Percentiles rank a stretch among this genome's conserved stretches.
Conservation (phyloP, 495 filamentous ascomycete species). For the Penicillium mononematosum region DNA sequence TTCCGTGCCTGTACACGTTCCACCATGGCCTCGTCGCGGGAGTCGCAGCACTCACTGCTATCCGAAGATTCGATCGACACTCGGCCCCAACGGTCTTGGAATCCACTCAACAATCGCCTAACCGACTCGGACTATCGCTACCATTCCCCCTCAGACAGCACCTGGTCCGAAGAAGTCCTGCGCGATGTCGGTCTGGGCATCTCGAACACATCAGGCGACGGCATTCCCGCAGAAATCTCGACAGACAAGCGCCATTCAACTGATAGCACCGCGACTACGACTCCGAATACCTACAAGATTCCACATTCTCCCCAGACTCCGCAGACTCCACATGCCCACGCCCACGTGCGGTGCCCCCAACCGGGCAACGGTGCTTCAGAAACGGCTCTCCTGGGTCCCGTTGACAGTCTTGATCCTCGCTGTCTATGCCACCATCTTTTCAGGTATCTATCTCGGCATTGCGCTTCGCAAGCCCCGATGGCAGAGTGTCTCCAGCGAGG, state of each 20-base stretch:
- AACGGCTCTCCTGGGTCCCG: constrained; percentile 56
- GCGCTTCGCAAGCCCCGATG: constrained; percentile 61
- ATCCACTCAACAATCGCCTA: constrained; percentile 22
- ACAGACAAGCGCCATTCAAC: constrained; percentile 12
- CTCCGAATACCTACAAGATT: constrained; percentile 10
- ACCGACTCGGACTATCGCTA: constrained; percentile 16
- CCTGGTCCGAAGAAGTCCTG: constrained; percentile 23
- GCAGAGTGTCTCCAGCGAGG: constrained; percentile 46
- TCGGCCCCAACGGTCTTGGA: constrained; percentile 21
- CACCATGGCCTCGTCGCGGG: constrained; percentile 22
- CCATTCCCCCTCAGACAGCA: constrained; percentile 8
- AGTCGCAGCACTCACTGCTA: constrained; percentile 25
- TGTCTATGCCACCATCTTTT: constrained; percentile 65
- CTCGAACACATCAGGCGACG: constrained; percentile 15
- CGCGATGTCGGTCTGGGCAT: constrained; percentile 28
- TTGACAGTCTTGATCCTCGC: constrained; percentile 58
- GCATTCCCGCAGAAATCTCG: constrained; percentile 1
- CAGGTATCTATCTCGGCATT: constrained; percentile 60
- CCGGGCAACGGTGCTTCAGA: constrained; percentile 25
- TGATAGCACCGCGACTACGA: constrained; percentile 8
- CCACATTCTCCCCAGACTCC: constrained; percentile 2
- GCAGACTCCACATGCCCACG: neutral
- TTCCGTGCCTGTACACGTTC: neutral
- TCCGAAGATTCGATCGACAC: constrained; percentile 14
- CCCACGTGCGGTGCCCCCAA: constrained; percentile 25